phyloP scores from a whole-genome alignment of 768 basidiomycete genomes.

The Harrya chromipes region DNA sequence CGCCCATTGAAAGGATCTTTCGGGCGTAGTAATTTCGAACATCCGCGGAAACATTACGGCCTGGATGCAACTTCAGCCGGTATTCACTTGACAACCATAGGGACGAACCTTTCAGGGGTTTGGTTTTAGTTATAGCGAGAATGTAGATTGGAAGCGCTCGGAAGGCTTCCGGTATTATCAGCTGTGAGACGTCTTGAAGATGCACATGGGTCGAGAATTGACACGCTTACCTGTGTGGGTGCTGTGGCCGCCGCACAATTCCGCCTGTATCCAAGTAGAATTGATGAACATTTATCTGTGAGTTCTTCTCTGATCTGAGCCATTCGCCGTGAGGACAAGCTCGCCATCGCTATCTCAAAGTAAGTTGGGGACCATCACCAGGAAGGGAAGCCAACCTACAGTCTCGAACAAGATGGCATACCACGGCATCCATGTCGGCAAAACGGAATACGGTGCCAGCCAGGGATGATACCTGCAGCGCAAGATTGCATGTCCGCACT shows the following conservation, averaged over 20 bases:
- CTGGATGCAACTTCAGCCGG: constrained; percentile 37
- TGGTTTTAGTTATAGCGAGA: constrained; percentile 80
- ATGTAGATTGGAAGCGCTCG: constrained; percentile 79
- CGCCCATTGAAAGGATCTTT: constrained; percentile 65
- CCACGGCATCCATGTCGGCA: constrained; percentile 85
- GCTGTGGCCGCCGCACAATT: constrained; percentile 82
- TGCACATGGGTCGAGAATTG: background rate
- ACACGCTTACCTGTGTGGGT: constrained; percentile 64
- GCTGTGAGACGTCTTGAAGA: constrained; percentile 40
- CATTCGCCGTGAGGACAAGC: constrained; percentile 57
- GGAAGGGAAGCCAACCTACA: constrained; percentile 46
- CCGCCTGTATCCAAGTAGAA: constrained; percentile 82
- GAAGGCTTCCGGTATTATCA: constrained; percentile 94
- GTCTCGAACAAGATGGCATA: constrained; percentile 72
- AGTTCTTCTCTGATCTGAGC: constrained; percentile 79
- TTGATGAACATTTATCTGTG: constrained; percentile 76
- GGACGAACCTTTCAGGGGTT: constrained; percentile 82
- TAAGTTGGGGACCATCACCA: background rate
- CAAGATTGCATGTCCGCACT: constrained; percentile 85
- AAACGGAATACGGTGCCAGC: constrained; percentile 91
- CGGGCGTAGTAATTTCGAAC: constrained; percentile 87
- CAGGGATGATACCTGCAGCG: constrained; percentile 72
- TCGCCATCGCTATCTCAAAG: constrained; percentile 56
- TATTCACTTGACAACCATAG: background rate
- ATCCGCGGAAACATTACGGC: constrained; percentile 87